Base-by-base conservation (phyloP, 75 land plant genomes). In the Isoetes taiwanensis region DNA sequence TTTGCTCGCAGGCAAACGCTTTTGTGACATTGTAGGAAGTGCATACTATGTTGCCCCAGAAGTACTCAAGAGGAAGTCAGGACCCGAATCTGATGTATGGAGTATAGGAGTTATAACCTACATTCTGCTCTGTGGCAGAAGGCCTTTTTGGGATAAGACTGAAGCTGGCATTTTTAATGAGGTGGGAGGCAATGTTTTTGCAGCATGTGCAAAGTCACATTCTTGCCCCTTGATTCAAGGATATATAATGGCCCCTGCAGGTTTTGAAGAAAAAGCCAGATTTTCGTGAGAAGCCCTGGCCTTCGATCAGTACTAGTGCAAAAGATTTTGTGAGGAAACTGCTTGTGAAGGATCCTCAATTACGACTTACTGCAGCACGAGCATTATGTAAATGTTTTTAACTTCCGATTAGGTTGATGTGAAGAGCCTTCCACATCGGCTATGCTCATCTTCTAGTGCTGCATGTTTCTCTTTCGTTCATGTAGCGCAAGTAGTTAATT, bases 71-170 rank as follows among this genome's bases (percentile, higher is more conserved):
- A 37, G 68, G 52, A 50, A 29, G 41, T 67, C 70, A 6, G 70
- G 70, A 21, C 70, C 70, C 46, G 68, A 67, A 52, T 67, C 70
- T 29, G 70, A 67, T 67, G 68, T 63, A 11, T 67, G 70, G 70
- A 67, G 70, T 64, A 59, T 67, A 12, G 70, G 70, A 16, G 70
- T 67, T 11, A 67, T 67, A 28, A 67, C 70, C 50, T 67, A 67
- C 29, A 67, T 67, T 21, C 52, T 67, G 68, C 27, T 67, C 20
- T 67, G 68, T 61, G 70, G 70, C 10, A 67, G 67, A 41, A 65
- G 70, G 17, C 70, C 70, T 28, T 67, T 67, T 27, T 67, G 68
- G 68, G 70, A 67, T 26, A 62, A 63, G 41, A 67, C 68, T 6
- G 70, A 67, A 34, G 67, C 62, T 67, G 68, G 70, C 10, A 67